phyloP scores from a whole-genome alignment of 495 filamentous ascomycete species.

The Aspergillus avenaceus region DNA sequence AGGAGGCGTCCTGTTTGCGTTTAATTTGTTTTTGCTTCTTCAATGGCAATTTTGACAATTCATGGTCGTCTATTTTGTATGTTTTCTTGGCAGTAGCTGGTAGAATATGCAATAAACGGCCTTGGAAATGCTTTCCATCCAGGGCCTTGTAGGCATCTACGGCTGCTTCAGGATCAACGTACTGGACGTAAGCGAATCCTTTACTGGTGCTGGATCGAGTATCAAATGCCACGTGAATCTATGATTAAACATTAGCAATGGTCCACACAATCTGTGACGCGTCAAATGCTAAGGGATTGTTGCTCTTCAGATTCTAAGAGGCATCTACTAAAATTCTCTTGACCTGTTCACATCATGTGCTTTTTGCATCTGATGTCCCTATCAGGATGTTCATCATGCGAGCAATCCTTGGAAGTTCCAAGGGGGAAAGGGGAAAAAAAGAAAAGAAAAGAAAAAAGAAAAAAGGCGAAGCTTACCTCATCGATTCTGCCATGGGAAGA shows the following conservation, averaged over 20 bases:
- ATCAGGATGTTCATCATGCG: constrained; percentile 95
- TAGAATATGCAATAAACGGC: constrained; percentile 84
- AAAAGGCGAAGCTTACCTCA: constrained; percentile 67
- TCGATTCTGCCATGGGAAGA: constrained; percentile 65
- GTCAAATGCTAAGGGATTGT: constrained; percentile 29
- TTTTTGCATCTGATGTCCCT: constrained; percentile 96
- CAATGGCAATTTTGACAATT: constrained; percentile 79
- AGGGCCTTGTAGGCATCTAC: constrained; percentile 66
- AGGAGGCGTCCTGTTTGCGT: constrained; percentile 71
- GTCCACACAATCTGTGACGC: constrained; percentile 22
- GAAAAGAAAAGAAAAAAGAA: constrained; percentile 7
- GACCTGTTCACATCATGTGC: constrained; percentile 61
- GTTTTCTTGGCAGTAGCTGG: constrained; percentile 76
- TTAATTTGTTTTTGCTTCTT: constrained; percentile 92
- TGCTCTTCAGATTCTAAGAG: constrained; percentile 58
- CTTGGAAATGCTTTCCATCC: constrained; percentile 84
- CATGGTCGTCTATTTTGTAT: constrained; percentile 78
- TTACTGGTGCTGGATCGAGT: constrained; percentile 61
- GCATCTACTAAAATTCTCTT: constrained; percentile 78
- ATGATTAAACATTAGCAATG: constrained; percentile 39
- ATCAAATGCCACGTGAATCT: constrained; percentile 82
- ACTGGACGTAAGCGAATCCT: constrained; percentile 88
- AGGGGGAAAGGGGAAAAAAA: constrained; percentile 1
- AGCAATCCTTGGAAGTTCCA: constrained; percentile 21
- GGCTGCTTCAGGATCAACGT: constrained; percentile 63